Conservation (phyloP, 805 yeast species). For the Diddensiella santjacobensis region DNA sequence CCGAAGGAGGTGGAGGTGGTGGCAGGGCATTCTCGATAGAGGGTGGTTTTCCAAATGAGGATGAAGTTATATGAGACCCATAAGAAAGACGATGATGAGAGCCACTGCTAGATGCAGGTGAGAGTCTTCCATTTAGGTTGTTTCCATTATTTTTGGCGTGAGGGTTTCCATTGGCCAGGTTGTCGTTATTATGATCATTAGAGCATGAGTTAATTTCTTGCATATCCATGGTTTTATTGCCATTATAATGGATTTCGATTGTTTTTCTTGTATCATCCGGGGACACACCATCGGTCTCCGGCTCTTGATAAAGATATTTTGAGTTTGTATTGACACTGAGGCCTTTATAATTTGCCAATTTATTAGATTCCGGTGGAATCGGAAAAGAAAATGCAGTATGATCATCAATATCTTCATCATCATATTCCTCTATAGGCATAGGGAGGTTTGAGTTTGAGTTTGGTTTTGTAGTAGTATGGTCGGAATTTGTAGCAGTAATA, state of each 20-base stretch:
- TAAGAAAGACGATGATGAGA: neutral
- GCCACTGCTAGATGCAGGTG: neutral
- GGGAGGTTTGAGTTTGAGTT: too few species aligned
- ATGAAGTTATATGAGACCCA: neutral
- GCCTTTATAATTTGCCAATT: neutral
- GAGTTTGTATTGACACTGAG: neutral
- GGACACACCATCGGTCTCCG: neutral
- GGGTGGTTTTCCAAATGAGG: neutral
- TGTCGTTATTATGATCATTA: neutral
- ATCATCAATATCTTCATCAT: too few species aligned
- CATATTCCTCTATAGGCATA: too few species aligned
- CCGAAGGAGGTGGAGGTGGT: too few species aligned
- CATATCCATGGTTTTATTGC: neutral
- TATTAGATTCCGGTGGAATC: neutral
- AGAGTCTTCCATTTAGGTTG: neutral
- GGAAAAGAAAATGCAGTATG: neutral
- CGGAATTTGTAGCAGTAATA: too few species aligned
- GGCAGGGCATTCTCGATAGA: neutral
- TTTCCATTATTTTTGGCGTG: neutral
- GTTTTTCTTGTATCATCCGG: neutral
- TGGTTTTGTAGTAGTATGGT: too few species aligned
- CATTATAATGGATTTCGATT: neutral
- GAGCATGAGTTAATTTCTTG: neutral
- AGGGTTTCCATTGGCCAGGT: neutral
- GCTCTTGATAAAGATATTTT: neutral